These are phyloP conservation scores for Peniophora sp. DNA, from an alignment of 1,284 basidiomycete species.

Conservation along the genomic window DNA sequence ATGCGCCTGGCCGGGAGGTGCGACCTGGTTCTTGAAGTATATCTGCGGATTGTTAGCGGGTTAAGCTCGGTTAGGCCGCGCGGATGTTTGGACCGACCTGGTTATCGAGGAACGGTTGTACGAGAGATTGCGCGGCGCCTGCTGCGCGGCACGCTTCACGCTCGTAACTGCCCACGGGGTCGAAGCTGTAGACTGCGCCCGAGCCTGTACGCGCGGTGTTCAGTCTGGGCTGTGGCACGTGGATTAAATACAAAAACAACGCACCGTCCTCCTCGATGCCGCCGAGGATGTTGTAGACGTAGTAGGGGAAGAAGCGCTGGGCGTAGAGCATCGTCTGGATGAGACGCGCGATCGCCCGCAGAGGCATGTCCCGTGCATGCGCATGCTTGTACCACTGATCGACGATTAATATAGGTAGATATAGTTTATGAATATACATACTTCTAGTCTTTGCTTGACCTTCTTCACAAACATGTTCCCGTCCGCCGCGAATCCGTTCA, in stretches of 20 bases:
- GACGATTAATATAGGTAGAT: conserved; percentile 2
- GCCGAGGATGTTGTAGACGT: conserved; percentile 91
- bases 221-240: conserved; percentile 1
- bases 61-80: conserved; percentile 9
- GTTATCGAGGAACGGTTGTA: conserved; percentile 95
- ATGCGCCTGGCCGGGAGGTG: conserved; percentile 58
- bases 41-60: conserved; percentile 45
- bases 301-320: conserved; percentile 93
- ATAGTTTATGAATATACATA: conserved; percentile 24
- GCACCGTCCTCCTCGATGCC: conserved; percentile 91
- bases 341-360: conserved; percentile 86
- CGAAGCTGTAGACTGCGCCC: conserved; percentile 94
- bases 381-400: conserved; percentile 89
- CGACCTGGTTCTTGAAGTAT: conserved; percentile 90
- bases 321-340: conserved; percentile 96
- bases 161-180: conserved; percentile 94
- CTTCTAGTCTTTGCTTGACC: conserved; percentile 89
- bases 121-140: conserved; percentile 82
- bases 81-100: conserved; percentile 50
- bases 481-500: conserved; percentile 93
- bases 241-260: conserved; percentile 27
- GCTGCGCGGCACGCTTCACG: conserved; percentile 91
- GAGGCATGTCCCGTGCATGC: conserved; percentile 89
- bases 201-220: conserved; percentile 45
- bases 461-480: conserved; percentile 95